Evolutionary conservation across 108 stramenopile genomes (phyloP), one percentile per base, ranked within the genome.

Genomic region (Parmales sp.): DNA sequence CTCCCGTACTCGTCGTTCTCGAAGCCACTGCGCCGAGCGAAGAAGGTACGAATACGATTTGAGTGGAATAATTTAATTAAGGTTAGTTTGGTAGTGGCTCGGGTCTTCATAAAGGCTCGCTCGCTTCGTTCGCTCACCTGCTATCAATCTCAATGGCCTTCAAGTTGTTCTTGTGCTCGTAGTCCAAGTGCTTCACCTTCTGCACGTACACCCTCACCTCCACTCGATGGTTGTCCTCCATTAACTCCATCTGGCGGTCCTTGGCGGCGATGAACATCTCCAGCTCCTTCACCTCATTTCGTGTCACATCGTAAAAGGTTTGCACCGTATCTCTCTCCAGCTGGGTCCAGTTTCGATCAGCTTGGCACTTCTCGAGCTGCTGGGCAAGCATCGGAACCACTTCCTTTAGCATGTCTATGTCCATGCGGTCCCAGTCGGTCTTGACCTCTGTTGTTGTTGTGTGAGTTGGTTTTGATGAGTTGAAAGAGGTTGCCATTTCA

Each of bases 131-230:
- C 8, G 72, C 37, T 8, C 26, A 20, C 20, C 71, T 39, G 20
- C 65, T 64, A 34, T 80, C 80, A 22, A 41, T 68, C 45, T 37
- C 69, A 44, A 78, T 78, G 4, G 54, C 48, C 54, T 73, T 72
- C 64, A 84, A 39, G 60, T 80, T 82, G 65, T 84, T 82, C 64
- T 78, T 69, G 75, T 86, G 85, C 82, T 84, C 83, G 69, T 86
- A 86, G 64, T 86, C 83, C 28, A 86, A 79, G 38, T 86, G 85
- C 48, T 81, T 82, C 37, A 86, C 85, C 46, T 86, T 86, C 66
- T 86, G 81, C 39, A 70, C 73, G 74, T 86, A 86, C 51, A 77
- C 69, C 34, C 81, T 69, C 18, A 84, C 70, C 43, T 86, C 85
- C 37, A 84, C 83, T 26, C 82, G 72, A 78, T 74, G 77, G 63